Evolutionary conservation across 345 rosid genomes (phyloP).

Genomic region (Adansonia digitata): DNA sequence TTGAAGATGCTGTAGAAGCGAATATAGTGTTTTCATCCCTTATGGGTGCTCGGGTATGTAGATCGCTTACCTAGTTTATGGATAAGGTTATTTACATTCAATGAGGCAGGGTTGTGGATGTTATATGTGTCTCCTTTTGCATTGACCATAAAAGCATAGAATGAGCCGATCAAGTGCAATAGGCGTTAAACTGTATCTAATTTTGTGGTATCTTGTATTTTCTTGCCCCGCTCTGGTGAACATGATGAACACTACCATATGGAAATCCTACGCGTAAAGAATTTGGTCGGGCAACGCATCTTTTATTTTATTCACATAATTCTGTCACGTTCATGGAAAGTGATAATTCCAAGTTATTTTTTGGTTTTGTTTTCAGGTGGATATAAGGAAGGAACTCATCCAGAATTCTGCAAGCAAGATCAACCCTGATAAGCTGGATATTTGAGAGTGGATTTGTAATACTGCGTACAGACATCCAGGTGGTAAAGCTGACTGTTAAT

Average conservation of each 20-base stretch:
- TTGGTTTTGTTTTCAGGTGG: conserved; percentile 50
- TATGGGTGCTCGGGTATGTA: conserved; percentile 87
- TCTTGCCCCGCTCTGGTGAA: not conserved
- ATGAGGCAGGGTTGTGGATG: not conserved
- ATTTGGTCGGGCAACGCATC: not conserved
- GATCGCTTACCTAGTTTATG: not conserved
- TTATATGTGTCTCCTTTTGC: too few relatives aligned
- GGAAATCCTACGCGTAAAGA: not conserved
- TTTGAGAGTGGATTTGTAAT: conserved; percentile 23
- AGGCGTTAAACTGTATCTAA: not conserved
- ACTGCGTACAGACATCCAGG: not conserved
- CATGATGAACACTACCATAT: not conserved
- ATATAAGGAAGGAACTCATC: conserved; percentile 75
- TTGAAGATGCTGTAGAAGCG: conserved; percentile 81
- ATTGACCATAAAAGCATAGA: too few relatives aligned
- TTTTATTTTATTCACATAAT: not conserved
- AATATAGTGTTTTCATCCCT: conserved; percentile 74
- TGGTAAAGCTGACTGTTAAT: not conserved
- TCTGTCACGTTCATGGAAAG: not conserved
- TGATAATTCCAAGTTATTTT: not conserved
- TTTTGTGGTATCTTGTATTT: not conserved
- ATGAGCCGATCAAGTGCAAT: not conserved
- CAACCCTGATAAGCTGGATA: conserved; percentile 63
- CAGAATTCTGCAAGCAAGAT: conserved; percentile 52
- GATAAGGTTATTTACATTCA: not conserved